Conservation (phyloP, 345 rosid species). For the Aquilaria malaccensis region DNA sequence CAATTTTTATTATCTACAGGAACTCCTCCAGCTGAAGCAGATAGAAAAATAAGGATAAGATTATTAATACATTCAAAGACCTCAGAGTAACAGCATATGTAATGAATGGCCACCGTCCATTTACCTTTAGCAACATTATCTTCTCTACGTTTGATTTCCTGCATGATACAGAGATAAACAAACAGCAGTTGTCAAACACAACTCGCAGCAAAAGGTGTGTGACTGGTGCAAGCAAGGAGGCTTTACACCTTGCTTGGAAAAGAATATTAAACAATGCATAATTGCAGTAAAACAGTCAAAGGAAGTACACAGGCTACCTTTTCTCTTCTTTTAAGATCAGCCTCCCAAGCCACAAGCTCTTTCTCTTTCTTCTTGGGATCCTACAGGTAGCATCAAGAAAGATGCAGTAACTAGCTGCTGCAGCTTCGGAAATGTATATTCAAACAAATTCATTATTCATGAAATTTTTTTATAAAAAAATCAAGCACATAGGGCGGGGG, state of each 20-base stretch:
- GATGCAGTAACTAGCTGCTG: slow-evolving; percentile 12
- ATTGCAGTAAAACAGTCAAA: background rate
- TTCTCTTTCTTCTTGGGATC: slow-evolving; percentile 65
- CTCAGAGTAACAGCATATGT: background rate
- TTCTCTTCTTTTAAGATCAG: slow-evolving; percentile 86
- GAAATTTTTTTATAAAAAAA: no score
- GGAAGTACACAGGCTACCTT: slow-evolving; percentile 27
- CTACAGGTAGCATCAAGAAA: slow-evolving; percentile 26
- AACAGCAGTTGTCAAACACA: slow-evolving; percentile 10
- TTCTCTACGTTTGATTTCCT: slow-evolving; percentile 84
- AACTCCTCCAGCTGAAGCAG: slow-evolving; percentile 59
- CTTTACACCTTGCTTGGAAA: background rate
- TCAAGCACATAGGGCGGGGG: no score
- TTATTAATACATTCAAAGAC: background rate
- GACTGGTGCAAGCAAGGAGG: background rate
- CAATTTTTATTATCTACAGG: slow-evolving; percentile 70
- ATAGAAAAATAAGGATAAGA: slow-evolving; percentile 4
- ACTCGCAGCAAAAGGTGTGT: background rate
- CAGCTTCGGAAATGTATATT: background rate
- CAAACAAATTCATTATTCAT: background rate
- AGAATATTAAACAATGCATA: slow-evolving; percentile 1
- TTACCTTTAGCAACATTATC: slow-evolving; percentile 56
- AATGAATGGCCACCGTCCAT: slow-evolving; percentile 9
- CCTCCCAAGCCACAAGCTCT: slow-evolving; percentile 86
- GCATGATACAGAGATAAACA: slow-evolving; percentile 2